Evolutionary conservation across 2,329 filamentous ascomycete species (phyloP).

Genomic region (Penicillium concentricum): DNA sequence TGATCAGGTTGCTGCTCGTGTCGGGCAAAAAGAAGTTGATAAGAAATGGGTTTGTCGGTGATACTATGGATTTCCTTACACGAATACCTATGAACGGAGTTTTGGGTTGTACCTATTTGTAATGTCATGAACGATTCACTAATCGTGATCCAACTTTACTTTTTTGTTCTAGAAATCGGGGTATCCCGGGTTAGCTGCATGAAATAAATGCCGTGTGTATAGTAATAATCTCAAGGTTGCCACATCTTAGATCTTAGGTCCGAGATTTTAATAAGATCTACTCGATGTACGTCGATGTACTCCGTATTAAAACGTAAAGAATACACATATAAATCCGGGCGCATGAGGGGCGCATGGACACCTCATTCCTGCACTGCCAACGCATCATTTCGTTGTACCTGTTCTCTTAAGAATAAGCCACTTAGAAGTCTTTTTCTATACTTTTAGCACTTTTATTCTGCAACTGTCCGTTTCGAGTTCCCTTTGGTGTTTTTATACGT

Average conservation of each 20-base stretch:
- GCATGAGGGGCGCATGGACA: conserved; percentile 30
- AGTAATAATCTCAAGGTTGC: conserved; percentile 1
- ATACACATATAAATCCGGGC: no score
- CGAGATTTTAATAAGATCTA: not conserved
- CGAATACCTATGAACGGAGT: conserved; percentile 3
- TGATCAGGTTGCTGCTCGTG: conserved; percentile 62
- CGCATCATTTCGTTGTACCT: conserved; percentile 24
- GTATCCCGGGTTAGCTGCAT: conserved; percentile 10
- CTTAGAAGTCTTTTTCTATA: not conserved
- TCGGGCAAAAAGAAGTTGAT: conserved; percentile 61
- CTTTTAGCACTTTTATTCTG: conserved; percentile 17
- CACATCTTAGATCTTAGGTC: not conserved
- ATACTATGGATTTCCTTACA: conserved; percentile 4
- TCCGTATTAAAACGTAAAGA: no score
- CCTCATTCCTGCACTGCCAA: conserved; percentile 35
- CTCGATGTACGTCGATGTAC: no score
- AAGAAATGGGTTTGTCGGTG: conserved; percentile 62
- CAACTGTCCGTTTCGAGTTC: conserved; percentile 33
- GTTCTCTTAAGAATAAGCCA: not conserved
- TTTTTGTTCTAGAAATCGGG: not conserved
- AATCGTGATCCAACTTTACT: not conserved
- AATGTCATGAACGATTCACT: not conserved
- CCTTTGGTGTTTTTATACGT: conserved; percentile 3
- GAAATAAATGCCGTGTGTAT: conserved; percentile 1
- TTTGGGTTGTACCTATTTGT: conserved; percentile 1